Conservation (phyloP, 805 yeast species). For the Candida vaughaniae region DNA sequence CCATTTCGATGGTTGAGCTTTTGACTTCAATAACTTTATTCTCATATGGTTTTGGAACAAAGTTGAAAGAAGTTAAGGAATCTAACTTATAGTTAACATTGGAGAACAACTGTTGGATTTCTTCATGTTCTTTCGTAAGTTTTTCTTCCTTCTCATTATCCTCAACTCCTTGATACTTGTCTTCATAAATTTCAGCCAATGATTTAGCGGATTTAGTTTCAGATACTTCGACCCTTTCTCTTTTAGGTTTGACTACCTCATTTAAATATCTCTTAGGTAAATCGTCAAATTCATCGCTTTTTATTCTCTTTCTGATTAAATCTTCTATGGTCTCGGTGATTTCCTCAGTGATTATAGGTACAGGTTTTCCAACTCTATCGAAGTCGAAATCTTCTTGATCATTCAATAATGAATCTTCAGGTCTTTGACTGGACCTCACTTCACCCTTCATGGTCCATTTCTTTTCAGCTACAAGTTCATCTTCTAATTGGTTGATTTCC, state of each 20-base stretch:
- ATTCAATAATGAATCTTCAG: conserved; percentile 76
- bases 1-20: conserved; percentile 86
- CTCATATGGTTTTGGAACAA: conserved; percentile 85
- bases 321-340: conserved; percentile 86
- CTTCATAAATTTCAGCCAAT: conserved; percentile 89
- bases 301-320: conserved; percentile 78
- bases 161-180: conserved; percentile 58
- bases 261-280: conserved; percentile 69
- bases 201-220: conserved; percentile 86
- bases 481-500: conserved; percentile 78
- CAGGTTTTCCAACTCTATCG: conserved; percentile 93
- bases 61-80: conserved; percentile 90
- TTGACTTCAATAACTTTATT: conserved; percentile 71
- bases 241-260: conserved; percentile 53
- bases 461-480: conserved; percentile 86
- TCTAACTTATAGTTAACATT: conserved; percentile 72
- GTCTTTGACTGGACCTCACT: conserved; percentile 76
- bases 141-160: conserved; percentile 59
- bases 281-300: conserved; percentile 77
- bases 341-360: conserved; percentile 90
- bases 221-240: conserved; percentile 61
- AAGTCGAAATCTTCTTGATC: conserved; percentile 73
- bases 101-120: conserved; percentile 64
- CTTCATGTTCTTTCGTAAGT: conserved; percentile 70
- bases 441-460: conserved; percentile 96